These are phyloP conservation scores for Dipteronia dyeriana DNA, from an alignment of 345 rosid genomes.

Conservation along the genomic window DNA sequence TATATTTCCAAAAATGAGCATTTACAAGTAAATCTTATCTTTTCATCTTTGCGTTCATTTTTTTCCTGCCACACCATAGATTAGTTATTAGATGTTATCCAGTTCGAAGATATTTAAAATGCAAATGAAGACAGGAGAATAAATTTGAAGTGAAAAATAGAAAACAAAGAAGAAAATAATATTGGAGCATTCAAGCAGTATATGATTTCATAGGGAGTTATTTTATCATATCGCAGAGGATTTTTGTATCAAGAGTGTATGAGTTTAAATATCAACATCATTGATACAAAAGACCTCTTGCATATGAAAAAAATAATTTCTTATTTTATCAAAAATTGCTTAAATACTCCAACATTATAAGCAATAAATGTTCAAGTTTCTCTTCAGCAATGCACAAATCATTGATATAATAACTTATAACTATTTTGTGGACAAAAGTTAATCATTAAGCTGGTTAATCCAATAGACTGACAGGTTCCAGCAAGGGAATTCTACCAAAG, in stretches of 20 bases:
- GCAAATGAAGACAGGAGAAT: not conserved
- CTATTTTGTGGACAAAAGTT: not conserved
- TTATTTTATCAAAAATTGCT: no score
- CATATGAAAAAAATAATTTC: no score
- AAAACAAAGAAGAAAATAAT: not conserved
- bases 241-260: no score
- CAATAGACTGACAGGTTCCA: not conserved
- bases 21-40: constrained; percentile 71
- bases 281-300: no score
- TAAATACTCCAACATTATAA: no score
- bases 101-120: not conserved
- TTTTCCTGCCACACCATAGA: constrained; percentile 64
- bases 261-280: no score
- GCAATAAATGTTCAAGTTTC: no score
- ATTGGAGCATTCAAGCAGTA: no score
- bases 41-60: constrained; percentile 80
- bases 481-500: not conserved
- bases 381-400: no score
- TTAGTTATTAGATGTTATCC: constrained; percentile 10
- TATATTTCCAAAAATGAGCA: constrained; percentile 98
- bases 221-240: no score
- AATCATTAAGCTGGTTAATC: not conserved
- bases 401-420: no score
- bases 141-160: not conserved
- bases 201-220: no score